Evolutionary conservation across 176 grass and related monocot genomes (phyloP).

Genomic region (Bothriochloa decipiens): DNA sequence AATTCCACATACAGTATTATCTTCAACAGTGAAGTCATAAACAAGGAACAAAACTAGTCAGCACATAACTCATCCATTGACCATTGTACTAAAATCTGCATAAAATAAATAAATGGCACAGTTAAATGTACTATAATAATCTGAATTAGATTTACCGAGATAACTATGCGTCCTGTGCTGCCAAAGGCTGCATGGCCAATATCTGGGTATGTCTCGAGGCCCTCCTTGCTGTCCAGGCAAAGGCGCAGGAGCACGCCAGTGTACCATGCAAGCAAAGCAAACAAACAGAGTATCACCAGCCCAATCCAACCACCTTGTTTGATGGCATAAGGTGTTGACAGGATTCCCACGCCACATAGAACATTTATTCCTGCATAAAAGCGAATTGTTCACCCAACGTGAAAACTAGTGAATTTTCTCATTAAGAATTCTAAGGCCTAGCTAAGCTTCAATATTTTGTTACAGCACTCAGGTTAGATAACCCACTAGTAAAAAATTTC

Average conservation of each 20-base stretch:
- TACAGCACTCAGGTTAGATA: too few relatives aligned
- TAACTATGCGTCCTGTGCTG: constrained; percentile 64
- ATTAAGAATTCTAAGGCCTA: constrained; percentile 1
- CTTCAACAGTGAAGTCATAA: constrained; percentile 54
- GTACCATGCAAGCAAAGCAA: constrained; percentile 70
- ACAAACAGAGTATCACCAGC: constrained; percentile 62
- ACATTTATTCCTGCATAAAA: constrained; percentile 78
- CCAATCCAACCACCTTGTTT: constrained; percentile 83
- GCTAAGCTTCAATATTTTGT: too few relatives aligned
- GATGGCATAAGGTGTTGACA: constrained; percentile 84
- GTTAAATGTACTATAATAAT: background rate
- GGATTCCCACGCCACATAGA: constrained; percentile 86
- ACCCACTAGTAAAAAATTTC: too few relatives aligned
- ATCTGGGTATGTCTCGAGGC: constrained; percentile 81
- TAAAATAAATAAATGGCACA: constrained; percentile 7
- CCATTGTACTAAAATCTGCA: constrained; percentile 1
- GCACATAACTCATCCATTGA: background rate
- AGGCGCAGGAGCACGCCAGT: constrained; percentile 71
- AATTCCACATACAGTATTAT: constrained; percentile 87
- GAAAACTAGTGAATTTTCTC: background rate
- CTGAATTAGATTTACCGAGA: constrained; percentile 61
- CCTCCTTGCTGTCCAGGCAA: constrained; percentile 80
- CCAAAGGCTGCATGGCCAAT: constrained; percentile 93
- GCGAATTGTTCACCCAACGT: background rate
- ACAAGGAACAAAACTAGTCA: constrained; percentile 29